Evolutionary conservation across 2,329 filamentous ascomycete genomes (phyloP).

Genomic region (Diaporthe ilicicola): DNA sequence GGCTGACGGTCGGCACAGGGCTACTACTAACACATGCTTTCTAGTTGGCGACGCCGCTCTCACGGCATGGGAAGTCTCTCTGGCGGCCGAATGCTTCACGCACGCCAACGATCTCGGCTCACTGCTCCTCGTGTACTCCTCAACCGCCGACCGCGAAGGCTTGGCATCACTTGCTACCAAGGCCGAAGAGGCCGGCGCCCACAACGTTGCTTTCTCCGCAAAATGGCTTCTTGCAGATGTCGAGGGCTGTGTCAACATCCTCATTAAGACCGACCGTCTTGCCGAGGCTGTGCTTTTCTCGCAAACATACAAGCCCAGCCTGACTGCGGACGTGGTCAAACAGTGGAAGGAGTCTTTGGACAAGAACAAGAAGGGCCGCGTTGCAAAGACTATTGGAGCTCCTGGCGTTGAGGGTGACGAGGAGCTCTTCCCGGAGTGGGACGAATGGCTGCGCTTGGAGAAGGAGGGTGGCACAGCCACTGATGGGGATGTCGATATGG

Average conservation of each 20-base stretch:
- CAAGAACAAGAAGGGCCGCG: slow-evolving; percentile 83
- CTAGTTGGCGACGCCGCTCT: slow-evolving; percentile 88
- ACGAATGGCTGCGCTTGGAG: slow-evolving; percentile 86
- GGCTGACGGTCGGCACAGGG: too few relatives aligned
- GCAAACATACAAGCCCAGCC: slow-evolving; percentile 93
- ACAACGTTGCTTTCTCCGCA: slow-evolving; percentile 93
- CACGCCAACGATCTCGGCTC: slow-evolving; percentile 92
- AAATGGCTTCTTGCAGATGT: slow-evolving; percentile 89
- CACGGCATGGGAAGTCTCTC: slow-evolving; percentile 81
- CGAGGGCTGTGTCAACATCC: slow-evolving; percentile 80
- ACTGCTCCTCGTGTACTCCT: slow-evolving; percentile 86
- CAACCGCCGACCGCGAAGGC: slow-evolving; percentile 80
- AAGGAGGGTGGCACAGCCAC: slow-evolving; percentile 66
- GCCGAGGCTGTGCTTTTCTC: slow-evolving; percentile 91
- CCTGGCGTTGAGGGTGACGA: slow-evolving; percentile 77
- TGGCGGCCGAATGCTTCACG: slow-evolving; percentile 93
- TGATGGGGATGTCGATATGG: slow-evolving; percentile 36
- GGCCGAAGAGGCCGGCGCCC: slow-evolving; percentile 78
- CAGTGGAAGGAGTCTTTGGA: slow-evolving; percentile 88
- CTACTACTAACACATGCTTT: neutral
- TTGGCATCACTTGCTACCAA: slow-evolving; percentile 76
- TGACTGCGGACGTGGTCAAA: slow-evolving; percentile 71
- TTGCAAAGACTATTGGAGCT: slow-evolving; percentile 82
- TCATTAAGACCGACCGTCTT: slow-evolving; percentile 79
- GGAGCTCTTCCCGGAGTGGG: slow-evolving; percentile 96